Evolutionary conservation across 2,329 filamentous ascomycete species (phyloP), one percentile per base, ranked within the genome.

Genomic region (Grosmannia huntii): DNA sequence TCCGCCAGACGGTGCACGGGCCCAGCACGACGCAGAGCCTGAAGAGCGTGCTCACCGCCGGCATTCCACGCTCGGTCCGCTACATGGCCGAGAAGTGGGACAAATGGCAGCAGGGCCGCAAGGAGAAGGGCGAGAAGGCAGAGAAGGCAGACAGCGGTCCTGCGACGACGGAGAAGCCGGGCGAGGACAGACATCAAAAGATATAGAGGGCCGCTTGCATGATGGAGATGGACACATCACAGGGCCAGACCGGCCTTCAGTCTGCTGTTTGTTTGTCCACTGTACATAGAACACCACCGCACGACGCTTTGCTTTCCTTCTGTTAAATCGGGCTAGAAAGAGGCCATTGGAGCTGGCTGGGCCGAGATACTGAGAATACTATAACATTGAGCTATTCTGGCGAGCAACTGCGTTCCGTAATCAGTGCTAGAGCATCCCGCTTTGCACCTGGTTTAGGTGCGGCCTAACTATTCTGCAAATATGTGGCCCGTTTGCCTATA

Each of bases 1-100:
- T 99, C 67, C 86, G 84, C 67, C 87, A 87, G 68, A 97, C 95
- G 0, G 89, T 97, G 65, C 82, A 83, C 58, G 97, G 94, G 94
- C 91, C 94, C 0, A 94, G 90, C 66, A 90, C 89, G 2, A 84
- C 84, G 5, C 92, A 99, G 72, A 94, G 85, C 57, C 68, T 92
- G 62, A 99, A 99, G 73, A 85, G 90, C 2, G 70, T 87, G 1
- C 70, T 96, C 51, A 97, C 90, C 2, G 85, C 87, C 0, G 95
- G 94, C 0, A 69, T 87, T 19, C 68, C 75, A 7, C 82, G 85
- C 65, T 86, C 85, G 6, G 79, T 81, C 75, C 81, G 84, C 62
- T 99, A 99, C 69, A 66, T 95, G 57, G 76, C 79, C 50, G 94
- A 97, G 70, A 99, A 99, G 77, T 75, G 84, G 61, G 74, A 74